A percentile compares a stretch with the other conserved stretches of the same genome.
These are phyloP conservation scores for Diaporthe batatas DNA, from an alignment of 2,329 filamentous ascomycete species.

Conservation along the genomic window DNA sequence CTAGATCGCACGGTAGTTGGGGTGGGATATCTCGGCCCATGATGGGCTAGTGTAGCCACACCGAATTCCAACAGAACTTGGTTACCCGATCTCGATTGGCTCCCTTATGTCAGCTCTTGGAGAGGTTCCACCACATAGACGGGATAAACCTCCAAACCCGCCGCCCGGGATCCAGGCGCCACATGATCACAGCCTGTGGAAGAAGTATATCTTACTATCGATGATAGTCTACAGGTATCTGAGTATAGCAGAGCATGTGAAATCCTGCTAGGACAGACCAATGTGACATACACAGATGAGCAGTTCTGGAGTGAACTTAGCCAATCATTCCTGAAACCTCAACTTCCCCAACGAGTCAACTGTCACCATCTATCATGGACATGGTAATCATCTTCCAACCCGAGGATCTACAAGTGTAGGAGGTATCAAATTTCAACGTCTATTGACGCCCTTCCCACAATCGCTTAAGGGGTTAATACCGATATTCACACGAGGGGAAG, in stretches of 20 bases:
- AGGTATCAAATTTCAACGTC: neutral
- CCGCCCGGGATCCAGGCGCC: neutral
- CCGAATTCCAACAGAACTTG: neutral
- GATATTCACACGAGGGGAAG: neutral
- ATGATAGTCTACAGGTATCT: neutral
- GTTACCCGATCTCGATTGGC: neutral
- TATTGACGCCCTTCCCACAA: no score
- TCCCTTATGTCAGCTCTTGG: constrained; percentile 10
- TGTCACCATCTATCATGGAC: neutral
- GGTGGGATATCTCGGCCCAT: neutral
- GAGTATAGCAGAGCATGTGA: neutral
- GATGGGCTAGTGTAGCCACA: neutral
- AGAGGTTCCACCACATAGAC: neutral
- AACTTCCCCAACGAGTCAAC: neutral
- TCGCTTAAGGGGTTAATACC: no score
- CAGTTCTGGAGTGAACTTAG: neutral
- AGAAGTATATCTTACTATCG: neutral
- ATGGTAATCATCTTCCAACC: neutral
- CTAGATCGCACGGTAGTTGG: neutral
- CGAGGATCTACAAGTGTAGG: neutral
- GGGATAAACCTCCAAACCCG: neutral
- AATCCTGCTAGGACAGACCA: no score
- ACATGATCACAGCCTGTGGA: no score
- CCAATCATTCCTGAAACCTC: neutral
- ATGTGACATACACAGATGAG: neutral